Evolutionary conservation across 305 asterid genomes (phyloP).

Genomic region (Coffea humblotiana): DNA sequence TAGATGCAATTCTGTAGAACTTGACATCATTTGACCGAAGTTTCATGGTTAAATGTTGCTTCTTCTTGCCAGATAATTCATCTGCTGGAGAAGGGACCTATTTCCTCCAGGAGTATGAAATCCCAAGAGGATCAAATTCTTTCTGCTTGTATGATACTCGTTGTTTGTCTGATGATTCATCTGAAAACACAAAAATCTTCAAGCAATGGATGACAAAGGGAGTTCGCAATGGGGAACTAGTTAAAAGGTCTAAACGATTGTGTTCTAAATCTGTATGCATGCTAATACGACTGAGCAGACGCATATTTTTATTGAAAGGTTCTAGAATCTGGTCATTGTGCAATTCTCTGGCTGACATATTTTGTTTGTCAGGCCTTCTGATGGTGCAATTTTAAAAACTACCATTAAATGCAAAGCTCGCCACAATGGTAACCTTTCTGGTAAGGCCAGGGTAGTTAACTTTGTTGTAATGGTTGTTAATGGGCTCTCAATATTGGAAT

Average conservation of each 20-base stretch:
- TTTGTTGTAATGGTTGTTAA: conserved; percentile 78
- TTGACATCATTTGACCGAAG: neutral
- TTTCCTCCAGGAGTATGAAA: conserved; percentile 57
- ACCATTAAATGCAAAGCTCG: conserved; percentile 43
- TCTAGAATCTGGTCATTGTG: conserved; percentile 7
- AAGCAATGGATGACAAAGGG: conserved; percentile 67
- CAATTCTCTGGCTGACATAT: neutral
- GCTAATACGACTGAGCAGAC: neutral
- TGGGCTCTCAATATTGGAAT: conserved; percentile 64
- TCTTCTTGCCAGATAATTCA: conserved; percentile 37
- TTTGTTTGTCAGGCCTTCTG: conserved; percentile 56
- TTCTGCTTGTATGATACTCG: conserved; percentile 73
- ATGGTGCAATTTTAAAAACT: conserved; percentile 32
- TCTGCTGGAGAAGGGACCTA: conserved; percentile 59
- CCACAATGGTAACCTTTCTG: conserved; percentile 18
- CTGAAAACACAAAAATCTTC: conserved; percentile 48
- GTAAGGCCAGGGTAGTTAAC: conserved; percentile 39
- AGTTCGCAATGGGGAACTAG: conserved; percentile 58
- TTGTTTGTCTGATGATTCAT: conserved; percentile 45
- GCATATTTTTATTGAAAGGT: neutral
- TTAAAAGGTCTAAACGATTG: conserved; percentile 43
- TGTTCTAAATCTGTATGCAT: neutral
- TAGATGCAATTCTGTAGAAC: neutral
- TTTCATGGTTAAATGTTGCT: conserved; percentile 7
- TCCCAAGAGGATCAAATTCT: conserved; percentile 60